Conservation (phyloP, 352 stramenopile species). For the Globisporangium perplexum region DNA sequence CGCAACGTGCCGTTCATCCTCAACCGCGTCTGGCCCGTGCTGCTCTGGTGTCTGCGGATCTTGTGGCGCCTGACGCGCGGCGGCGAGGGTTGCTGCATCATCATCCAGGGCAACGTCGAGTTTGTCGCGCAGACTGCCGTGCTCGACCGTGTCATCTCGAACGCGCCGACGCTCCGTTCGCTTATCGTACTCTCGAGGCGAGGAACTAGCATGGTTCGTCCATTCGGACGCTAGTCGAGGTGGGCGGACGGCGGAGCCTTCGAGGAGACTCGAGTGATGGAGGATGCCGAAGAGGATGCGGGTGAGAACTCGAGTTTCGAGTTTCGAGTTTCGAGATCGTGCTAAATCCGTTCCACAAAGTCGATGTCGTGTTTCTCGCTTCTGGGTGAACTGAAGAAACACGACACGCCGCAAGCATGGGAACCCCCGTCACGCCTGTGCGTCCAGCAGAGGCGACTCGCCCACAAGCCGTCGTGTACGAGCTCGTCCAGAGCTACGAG, state of each 20-base stretch:
- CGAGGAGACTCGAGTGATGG: too few species aligned
- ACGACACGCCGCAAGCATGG: too few species aligned
- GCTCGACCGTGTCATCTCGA: neutral
- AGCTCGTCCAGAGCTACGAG: slow-evolving; percentile 10
- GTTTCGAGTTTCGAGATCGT: too few species aligned
- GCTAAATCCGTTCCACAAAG: too few species aligned
- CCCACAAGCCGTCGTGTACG: slow-evolving; percentile 3
- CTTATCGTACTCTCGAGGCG: neutral
- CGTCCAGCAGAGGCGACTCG: neutral
- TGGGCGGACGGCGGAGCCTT: too few species aligned
- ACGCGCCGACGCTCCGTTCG: neutral
- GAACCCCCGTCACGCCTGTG: neutral
- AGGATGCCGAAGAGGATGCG: too few species aligned
- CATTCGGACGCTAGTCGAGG: neutral
- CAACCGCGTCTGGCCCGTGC: slow-evolving; percentile 5
- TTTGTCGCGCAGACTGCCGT: neutral
- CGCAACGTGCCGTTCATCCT: slow-evolving; percentile 3
- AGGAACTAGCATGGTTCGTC: neutral
- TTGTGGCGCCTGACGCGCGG: slow-evolving; percentile 4
- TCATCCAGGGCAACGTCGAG: slow-evolving; percentile 9
- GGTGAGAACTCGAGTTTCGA: too few species aligned
- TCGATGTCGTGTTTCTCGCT: too few species aligned
- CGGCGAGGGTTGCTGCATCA: slow-evolving; percentile 3
- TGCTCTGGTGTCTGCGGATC: slow-evolving; percentile 8
- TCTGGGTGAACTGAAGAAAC: too few species aligned